Evolutionary conservation across 1,284 basidiomycete genomes (phyloP).

Genomic region (Pyrrhoderma lamaoense): DNA sequence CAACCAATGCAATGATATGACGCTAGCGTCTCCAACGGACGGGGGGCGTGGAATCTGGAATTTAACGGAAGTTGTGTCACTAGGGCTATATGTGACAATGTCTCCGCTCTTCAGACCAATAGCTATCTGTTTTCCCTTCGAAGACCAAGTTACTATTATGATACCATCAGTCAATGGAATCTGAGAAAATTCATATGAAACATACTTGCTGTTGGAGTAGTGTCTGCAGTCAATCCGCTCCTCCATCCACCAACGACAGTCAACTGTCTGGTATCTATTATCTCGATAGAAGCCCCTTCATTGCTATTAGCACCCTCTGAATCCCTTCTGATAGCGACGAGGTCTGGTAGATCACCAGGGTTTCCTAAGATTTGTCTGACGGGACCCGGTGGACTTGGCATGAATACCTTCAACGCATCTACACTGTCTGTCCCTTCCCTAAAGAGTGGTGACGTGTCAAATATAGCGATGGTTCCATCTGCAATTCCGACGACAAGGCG

Average conservation of each 20-base stretch:
- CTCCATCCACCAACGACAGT: conserved; percentile 59
- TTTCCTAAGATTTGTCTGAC: conserved; percentile 55
- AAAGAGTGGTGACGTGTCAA: conserved; percentile 45
- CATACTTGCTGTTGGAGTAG: conserved; percentile 52
- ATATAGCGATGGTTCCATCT: conserved; percentile 51
- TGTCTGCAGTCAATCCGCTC: conserved; percentile 38
- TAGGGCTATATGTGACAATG: conserved; percentile 61
- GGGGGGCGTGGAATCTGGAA: conserved; percentile 53
- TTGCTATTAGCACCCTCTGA: conserved; percentile 29
- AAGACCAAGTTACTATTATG: conserved; percentile 68
- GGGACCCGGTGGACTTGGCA: conserved; percentile 34
- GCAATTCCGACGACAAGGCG: conserved; percentile 52
- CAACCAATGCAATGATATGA: conserved; percentile 63
- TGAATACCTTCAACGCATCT: conserved; percentile 41
- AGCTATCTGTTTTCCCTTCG: conserved; percentile 81
- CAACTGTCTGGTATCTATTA: conserved; percentile 48
- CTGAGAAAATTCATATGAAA: conserved; percentile 17
- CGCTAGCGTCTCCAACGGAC: conserved; percentile 38
- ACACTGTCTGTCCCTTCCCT: conserved; percentile 36
- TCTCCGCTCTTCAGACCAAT: conserved; percentile 68
- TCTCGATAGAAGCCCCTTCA: conserved; percentile 38
- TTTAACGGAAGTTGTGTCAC: conserved; percentile 47
- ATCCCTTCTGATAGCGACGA: conserved; percentile 53
- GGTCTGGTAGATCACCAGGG: conserved; percentile 52
- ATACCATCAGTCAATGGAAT: conserved; percentile 17